These are phyloP conservation scores for Solanum hybrid DNA, from an alignment of 305 asterid species.

Conservation along the genomic window DNA sequence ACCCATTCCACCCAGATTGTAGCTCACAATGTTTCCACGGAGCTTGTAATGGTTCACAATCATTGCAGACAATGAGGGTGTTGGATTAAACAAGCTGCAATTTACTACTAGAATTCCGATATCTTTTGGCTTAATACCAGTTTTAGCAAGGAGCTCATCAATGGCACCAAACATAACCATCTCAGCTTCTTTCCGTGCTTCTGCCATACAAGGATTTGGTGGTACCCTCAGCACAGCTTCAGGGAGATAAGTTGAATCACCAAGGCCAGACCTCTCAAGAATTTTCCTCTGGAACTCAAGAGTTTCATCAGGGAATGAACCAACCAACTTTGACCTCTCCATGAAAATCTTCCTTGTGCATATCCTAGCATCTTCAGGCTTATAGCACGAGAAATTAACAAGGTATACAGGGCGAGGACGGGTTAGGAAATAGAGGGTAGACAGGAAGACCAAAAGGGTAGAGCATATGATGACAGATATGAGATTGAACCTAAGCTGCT, in stretches of 20 bases:
- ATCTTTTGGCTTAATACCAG: slow-evolving; percentile 17
- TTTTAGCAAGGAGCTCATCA: slow-evolving; percentile 18
- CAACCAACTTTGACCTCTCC: slow-evolving; percentile 13
- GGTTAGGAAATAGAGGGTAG: slow-evolving; percentile 19
- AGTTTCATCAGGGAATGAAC: slow-evolving; percentile 14
- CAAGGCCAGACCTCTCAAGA: slow-evolving; percentile 20
- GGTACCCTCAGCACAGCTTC: slow-evolving; percentile 19
- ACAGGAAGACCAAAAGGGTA: slow-evolving; percentile 16
- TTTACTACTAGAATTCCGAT: slow-evolving; percentile 18
- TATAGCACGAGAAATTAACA: slow-evolving; percentile 21
- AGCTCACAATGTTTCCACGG: slow-evolving; percentile 15
- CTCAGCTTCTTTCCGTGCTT: slow-evolving; percentile 23
- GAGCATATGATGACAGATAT: slow-evolving; percentile 17
- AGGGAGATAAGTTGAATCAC: slow-evolving; percentile 15
- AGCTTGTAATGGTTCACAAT: slow-evolving; percentile 19
- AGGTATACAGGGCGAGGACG: slow-evolving; percentile 22
- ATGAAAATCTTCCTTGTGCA: slow-evolving; percentile 19
- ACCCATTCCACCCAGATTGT: slow-evolving; percentile 21
- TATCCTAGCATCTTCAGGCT: slow-evolving; percentile 18
- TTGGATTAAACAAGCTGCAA: slow-evolving; percentile 23
- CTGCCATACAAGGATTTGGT: slow-evolving; percentile 19
- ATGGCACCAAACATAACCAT: slow-evolving; percentile 23
- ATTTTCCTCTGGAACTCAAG: slow-evolving; percentile 19
- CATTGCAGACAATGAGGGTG: slow-evolving; percentile 22
- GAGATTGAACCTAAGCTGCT: slow-evolving; percentile 18